Base-by-base conservation (phyloP, 2,329 filamentous ascomycete genomes). In the Exophiala sideris region DNA sequence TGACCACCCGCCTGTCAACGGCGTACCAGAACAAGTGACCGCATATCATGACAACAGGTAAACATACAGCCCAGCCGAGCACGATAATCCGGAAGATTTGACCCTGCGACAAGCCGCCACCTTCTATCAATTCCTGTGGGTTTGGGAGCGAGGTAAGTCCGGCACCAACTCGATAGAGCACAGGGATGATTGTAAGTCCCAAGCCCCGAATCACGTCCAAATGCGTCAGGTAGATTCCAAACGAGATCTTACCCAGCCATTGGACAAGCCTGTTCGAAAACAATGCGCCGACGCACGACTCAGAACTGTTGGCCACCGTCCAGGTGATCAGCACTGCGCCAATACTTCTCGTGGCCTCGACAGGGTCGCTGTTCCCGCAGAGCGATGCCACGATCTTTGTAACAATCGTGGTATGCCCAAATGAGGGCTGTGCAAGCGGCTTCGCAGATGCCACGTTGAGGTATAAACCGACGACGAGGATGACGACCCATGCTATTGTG, bases 181-280 rank as follows among this genome's bases (percentile, higher is more conserved):
- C n/a, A 7, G 41, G 41, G 10, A 44, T 29, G 20, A 44, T 14
- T 9, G 20, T 44, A 9, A 44, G 41, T 9, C 41, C 41, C 18
- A 44, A 24, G 10, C 24, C 29, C 12, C 41, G 41, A 44, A 44
- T 44, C 34, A 49, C 47, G 11, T 39, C 40, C 36, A 49, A 16
- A n/a, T 87, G 84, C 9, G 86, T 75, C 7, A 87, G 72, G 67
- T 87, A 87, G 9, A 87, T 70, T 1, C 80, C 74, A 64, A 79
- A 87, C 0, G 82, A 85, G 52, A 86, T 75, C 44, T 78, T 77
- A 1, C 84, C 84, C 2, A 87, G 74, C 57, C 84, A 84, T 63
- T 85, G 83, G 62, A 78, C 81, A 62, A 83, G 78, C 14, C 71
- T 71, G 0, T 71, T 73, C 66, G 84, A 83, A 61, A 86, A 85